These are phyloP conservation scores for Umbilicus rupestris DNA, from an alignment of 164 flowering plant species.

Conservation along the genomic window DNA sequence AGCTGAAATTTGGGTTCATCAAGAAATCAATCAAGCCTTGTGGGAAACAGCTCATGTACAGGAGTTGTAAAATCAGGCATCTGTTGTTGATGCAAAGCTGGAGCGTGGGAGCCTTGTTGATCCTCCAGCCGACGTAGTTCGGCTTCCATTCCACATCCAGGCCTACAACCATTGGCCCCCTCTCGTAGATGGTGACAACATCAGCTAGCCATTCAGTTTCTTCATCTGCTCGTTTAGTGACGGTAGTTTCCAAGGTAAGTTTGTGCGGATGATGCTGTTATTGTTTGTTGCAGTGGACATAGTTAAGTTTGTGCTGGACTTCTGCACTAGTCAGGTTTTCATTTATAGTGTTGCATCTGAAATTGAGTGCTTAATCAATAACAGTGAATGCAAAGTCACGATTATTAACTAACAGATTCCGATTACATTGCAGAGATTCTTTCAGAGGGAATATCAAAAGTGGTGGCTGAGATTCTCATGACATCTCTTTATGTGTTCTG, in stretches of 20 bases:
- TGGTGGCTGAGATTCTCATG: no score
- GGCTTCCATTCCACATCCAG: conserved; percentile 15
- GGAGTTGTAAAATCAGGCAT: conserved; percentile 18
- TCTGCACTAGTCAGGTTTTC: no score
- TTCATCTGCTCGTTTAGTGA: conserved; percentile 11
- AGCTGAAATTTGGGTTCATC: conserved; percentile 2
- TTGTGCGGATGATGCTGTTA: not conserved
- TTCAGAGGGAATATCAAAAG: no score
- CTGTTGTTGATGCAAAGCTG: conserved; percentile 19
- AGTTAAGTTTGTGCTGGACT: no score
- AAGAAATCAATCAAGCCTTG: conserved; percentile 10
- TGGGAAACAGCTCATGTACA: conserved; percentile 16
- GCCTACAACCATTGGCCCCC: conserved; percentile 8
- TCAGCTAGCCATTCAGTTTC: conserved; percentile 13
- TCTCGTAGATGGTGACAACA: not conserved
- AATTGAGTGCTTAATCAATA: no score
- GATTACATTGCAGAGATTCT: no score
- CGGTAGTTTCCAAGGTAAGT: conserved; percentile 13
- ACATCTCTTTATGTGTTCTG: no score
- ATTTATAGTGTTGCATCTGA: no score
- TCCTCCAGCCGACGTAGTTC: not conserved
- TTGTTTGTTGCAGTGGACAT: no score
- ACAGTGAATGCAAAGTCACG: no score
- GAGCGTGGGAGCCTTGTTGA: conserved; percentile 14
- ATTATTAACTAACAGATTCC: no score